phyloP scores from a whole-genome alignment of 148 eudicot genomes.

The Beta vulgaris region DNA sequence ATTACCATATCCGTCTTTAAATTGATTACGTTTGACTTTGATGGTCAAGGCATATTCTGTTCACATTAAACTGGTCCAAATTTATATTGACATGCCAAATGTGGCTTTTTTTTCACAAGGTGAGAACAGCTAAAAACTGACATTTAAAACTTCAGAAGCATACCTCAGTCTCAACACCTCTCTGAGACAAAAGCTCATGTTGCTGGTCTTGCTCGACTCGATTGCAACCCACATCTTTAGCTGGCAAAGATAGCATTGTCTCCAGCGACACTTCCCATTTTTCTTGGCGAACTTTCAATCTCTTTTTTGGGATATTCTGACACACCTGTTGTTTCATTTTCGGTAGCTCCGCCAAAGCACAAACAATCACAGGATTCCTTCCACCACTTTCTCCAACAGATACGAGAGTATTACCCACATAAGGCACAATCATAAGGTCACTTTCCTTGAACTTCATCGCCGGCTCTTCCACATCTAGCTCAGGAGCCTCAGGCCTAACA shows the following conservation, averaged over 20 bases:
- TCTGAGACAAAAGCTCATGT: background rate
- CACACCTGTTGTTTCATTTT: background rate
- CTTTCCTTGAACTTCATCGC: conserved; percentile 12
- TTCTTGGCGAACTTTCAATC: background rate
- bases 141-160: background rate
- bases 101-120: too few relatives aligned
- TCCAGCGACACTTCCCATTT: background rate
- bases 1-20: too few relatives aligned
- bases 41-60: too few relatives aligned
- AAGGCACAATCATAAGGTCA: conserved; percentile 17
- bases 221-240: background rate
- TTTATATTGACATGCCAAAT: too few relatives aligned
- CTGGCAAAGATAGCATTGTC: background rate
- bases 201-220: background rate
- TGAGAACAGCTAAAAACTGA: background rate
- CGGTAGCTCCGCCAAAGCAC: conserved; percentile 13
- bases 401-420: background rate
- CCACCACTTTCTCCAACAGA: background rate
- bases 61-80: too few relatives aligned
- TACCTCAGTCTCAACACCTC: conserved; percentile 25
- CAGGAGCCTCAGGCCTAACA: conserved; percentile 10
- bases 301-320: conserved; percentile 1
- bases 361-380: conserved; percentile 11
- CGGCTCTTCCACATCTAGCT: background rate
- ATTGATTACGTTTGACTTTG: too few relatives aligned